Percentiles rank a stretch among this genome's conserved stretches.
Conservation (phyloP, 495 filamentous ascomycete species). For the Penicillium lagena region DNA sequence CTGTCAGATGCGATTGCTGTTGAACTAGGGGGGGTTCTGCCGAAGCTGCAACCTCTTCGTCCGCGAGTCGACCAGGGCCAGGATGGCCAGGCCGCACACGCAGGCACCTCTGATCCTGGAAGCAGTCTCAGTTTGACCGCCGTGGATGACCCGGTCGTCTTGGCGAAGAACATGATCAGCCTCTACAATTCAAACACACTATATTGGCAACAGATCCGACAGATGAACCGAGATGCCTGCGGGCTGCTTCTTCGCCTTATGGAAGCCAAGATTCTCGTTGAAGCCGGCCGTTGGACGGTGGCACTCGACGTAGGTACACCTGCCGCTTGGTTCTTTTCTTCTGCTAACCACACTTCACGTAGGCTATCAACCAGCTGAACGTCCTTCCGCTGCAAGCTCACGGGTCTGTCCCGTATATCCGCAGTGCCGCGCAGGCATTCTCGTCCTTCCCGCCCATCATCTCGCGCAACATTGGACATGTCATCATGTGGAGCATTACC, state of each 20-base stretch:
- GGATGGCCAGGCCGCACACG: slow-evolving; percentile 8
- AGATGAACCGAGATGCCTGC: slow-evolving; percentile 62
- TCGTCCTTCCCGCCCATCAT: slow-evolving; percentile 66
- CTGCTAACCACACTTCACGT: slow-evolving; percentile 5
- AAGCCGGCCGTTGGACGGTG: slow-evolving; percentile 63
- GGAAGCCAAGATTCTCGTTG: slow-evolving; percentile 65
- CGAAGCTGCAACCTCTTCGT: slow-evolving; percentile 72
- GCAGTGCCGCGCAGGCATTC: slow-evolving; percentile 69
- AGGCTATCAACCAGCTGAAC: slow-evolving; percentile 67
- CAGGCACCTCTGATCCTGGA: slow-evolving; percentile 24
- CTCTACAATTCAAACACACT: slow-evolving; percentile 74
- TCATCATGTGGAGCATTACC: slow-evolving; percentile 88
- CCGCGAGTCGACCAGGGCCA: slow-evolving; percentile 37
- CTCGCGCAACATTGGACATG: slow-evolving; percentile 76
- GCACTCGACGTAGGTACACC: slow-evolving; percentile 70
- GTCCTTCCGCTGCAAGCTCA: slow-evolving; percentile 70
- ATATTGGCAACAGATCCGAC: slow-evolving; percentile 62
- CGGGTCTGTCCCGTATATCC: slow-evolving; percentile 67
- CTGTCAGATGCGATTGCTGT: slow-evolving; percentile 79
- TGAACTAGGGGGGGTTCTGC: slow-evolving; percentile 69
- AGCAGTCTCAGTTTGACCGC: slow-evolving; percentile 75
- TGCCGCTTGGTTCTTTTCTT: slow-evolving; percentile 1
- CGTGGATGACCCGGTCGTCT: slow-evolving; percentile 74
- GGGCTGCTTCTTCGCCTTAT: slow-evolving; percentile 70
- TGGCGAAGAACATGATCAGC: slow-evolving; percentile 72